phyloP scores from a whole-genome alignment of 768 basidiomycete species.

The Lactarius hatsudake region DNA sequence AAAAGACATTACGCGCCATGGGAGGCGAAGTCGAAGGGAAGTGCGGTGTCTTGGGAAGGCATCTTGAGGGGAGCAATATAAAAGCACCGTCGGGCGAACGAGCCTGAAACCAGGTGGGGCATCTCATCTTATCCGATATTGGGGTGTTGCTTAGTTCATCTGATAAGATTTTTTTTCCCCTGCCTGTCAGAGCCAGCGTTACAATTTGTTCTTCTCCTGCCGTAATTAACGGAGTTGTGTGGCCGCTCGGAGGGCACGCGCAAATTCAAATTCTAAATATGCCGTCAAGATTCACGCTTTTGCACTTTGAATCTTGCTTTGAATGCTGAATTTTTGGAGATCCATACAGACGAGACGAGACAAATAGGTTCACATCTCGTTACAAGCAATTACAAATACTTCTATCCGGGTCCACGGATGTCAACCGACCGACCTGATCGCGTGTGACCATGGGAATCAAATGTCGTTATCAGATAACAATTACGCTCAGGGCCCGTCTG shows the following conservation, averaged over 20 bases:
- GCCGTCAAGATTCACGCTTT: neutral
- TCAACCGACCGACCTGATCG: neutral
- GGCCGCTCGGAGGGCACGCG: neutral
- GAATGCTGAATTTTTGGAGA: neutral
- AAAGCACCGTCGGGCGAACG: slow-evolving; percentile 16
- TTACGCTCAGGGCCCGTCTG: slow-evolving; percentile 3
- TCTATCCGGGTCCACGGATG: neutral
- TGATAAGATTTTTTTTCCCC: slow-evolving; percentile 23
- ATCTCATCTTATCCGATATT: slow-evolving; percentile 21
- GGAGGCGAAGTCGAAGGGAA: slow-evolving; percentile 17
- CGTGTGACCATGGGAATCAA: neutral
- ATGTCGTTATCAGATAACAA: slow-evolving; percentile 11
- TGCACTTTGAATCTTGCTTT: neutral
- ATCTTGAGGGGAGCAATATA: slow-evolving; percentile 21
- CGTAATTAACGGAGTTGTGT: neutral
- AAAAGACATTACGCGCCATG: slow-evolving; percentile 79
- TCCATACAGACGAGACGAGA: neutral
- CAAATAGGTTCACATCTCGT: no score
- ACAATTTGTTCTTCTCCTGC: neutral
- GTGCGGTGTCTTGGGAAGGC: neutral
- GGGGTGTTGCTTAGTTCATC: slow-evolving; percentile 22
- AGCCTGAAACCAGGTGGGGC: neutral
- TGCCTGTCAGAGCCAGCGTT: neutral
- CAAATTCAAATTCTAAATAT: neutral
- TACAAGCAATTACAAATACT: neutral